Percentiles rank a stretch among this genome's conserved stretches.
These are phyloP conservation scores for Aspergillus melleus DNA, from an alignment of 2,329 filamentous ascomycete species.

Conservation along the genomic window DNA sequence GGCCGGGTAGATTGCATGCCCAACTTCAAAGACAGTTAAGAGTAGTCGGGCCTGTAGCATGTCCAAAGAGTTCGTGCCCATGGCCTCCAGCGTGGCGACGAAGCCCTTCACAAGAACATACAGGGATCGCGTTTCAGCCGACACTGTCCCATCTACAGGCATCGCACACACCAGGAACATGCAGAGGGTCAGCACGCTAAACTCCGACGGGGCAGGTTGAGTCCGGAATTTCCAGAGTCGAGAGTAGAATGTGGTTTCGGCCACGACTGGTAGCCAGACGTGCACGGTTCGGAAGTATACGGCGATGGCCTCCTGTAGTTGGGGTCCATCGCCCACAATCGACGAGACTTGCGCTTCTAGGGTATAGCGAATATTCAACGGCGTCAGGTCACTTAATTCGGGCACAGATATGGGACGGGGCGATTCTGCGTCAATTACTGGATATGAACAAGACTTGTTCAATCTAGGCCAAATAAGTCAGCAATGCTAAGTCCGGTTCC, in stretches of 20 bases:
- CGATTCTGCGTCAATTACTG: not conserved
- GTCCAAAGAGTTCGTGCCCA: not conserved
- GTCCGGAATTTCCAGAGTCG: not conserved
- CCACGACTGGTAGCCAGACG: not conserved
- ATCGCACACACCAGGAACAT: not conserved
- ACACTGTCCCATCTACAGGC: not conserved
- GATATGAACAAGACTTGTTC: not conserved
- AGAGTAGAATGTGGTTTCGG: not conserved
- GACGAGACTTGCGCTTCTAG: not conserved
- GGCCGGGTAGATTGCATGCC: not conserved
- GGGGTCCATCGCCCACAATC: not conserved
- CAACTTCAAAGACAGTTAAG: constrained; percentile 1
- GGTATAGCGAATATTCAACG: not conserved
- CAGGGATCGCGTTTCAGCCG: not conserved
- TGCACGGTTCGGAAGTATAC: constrained; percentile 3
- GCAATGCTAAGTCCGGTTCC: not conserved
- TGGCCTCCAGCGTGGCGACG: not conserved
- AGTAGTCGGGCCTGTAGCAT: not conserved
- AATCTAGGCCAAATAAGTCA: not conserved
- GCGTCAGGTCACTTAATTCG: not conserved
- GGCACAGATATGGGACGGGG: not conserved
- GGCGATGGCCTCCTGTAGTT: not conserved
- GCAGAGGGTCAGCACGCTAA: not conserved
- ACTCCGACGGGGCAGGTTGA: not conserved
- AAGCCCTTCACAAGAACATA: constrained; percentile 1